Base-by-base conservation (phyloP, 1,139 yeast genomes). In the Wickerhamomyces sp. region DNA sequence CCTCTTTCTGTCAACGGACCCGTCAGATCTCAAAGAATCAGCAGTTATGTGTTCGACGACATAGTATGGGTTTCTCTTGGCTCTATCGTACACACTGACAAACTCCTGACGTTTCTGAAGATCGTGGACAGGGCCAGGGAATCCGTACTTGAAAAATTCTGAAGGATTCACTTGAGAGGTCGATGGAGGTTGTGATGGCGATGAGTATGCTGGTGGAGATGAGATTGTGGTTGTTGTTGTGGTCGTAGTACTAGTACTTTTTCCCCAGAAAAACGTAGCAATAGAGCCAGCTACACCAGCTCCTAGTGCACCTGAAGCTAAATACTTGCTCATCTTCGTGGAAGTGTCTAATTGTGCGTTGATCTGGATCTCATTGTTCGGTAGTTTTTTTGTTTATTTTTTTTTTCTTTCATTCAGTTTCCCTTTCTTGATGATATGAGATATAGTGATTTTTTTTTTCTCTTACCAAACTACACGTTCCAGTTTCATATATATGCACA, bases 111-210 rank as follows among this genome's bases (percentile, higher is more conserved):
- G 70, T 18, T 69, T 73, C 37, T 78, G 76, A 41, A 91, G 61
- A 54, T 91, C 98, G 55, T 87, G 94, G 28, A 83, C 72, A 0
- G 97, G 97, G 1, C 96, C 96, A 0, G 97, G 97, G 52, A 85
- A 86, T 4, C 98, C 98, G 54, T 84, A 89, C 52, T 79, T 81
- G 65, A 82, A 84, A 58, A 83, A 84, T 11, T 68, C 94, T 25
- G 75, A 72, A 0, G 96, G 96, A 40, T 75, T 70, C 7, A 85
- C 70, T 54, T 59, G 20, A 9, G 23, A n/a, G 12, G 28, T n/a
- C 13, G 27, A 20, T 5, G 16, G 6, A 11, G 17, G 16, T 18
- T 23, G 28, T 9, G 15, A 23, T 10, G 39, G 31, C 12, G 30
- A 16, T n/a, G 35, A 26, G 6, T 23, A 10, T 19, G 45, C 30